Base-by-base conservation (phyloP, 345 rosid genomes). In the Citrus mangshanensis region DNA sequence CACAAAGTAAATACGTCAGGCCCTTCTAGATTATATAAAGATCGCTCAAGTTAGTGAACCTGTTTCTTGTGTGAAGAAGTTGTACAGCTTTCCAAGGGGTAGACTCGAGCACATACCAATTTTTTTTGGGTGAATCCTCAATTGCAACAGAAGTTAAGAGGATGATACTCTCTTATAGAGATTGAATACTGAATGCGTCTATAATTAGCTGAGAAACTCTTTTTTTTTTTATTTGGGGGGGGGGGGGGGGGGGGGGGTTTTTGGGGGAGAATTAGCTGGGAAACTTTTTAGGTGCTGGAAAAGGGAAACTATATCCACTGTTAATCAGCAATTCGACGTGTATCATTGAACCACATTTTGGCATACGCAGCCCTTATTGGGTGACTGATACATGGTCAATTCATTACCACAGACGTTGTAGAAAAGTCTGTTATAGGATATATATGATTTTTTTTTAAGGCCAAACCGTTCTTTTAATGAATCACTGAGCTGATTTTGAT, bases 1-100 rank as follows among this genome's bases (percentile, higher is more conserved):
- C 74, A 27, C 67, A 4, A 75, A 42, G 75, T 74, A 62, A 82
- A 77, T n/a, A n/a, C 30, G n/a, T 72, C 84, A 7, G 72, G 84
- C 42, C 69, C 81, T 35, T 4, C 60, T 60, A 77, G 89, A 83
- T 84, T 74, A 78, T 74, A 68, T 63, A 58, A 60, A 75, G 38
- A 76, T 80, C 69, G 28, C 58, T 40, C n/a, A n/a, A 51, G 28
- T 24, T 61, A 65, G 30, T 38, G 66, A 42, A 67, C 9, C 21
- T 9, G 35, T 35, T 71, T 68, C 77, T 61, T 51, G 28, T 58
- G 78, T 30, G 64, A 69, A 59, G 68, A 24, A 58, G 74, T 68
- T 80, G 85, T 87, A 83, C 83, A 85, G 80, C 55, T 37, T 21
- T 12, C 5, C 13, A 25, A 16, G 32, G 21, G 55, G 19, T n/a